Base-by-base conservation (phyloP, 441 rosid genomes). In the Cnidoscolus chayamansa region DNA sequence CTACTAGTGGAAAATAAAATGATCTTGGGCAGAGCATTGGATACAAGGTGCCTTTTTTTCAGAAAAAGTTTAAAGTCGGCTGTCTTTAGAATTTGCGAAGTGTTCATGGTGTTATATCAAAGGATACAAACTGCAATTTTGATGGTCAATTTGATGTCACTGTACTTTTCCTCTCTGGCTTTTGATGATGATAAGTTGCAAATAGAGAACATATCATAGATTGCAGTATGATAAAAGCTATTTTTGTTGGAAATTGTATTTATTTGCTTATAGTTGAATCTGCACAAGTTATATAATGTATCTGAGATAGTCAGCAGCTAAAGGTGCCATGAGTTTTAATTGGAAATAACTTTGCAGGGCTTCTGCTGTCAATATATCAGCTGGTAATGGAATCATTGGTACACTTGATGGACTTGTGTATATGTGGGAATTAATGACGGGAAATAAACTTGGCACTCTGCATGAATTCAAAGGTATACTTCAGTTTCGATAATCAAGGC, bases 391-490 rank as follows among this genome's bases (percentile, higher is more conserved):
- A 77, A 83, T 94, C 76, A 74, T 86, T n/a, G 96, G 91, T 37
- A 94, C 98, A 65, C 5, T 63, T 19, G 94, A 90, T 57, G 99
- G 98, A 63, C 73, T 79, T 35, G 87, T 90, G 65, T 89, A 85
- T 71, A 13, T 80, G 76, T 92, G 96, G 98, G 94, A 92, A 65
- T 67, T 90, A 77, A 77, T 84, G 37, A 86, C 87, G 0, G 98
- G 99, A 67, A 70, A 56, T 30, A 89, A 74, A 76, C 85, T 92
- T 20, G 90, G 90, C 19, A 80, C 72, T 51, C 84, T 86, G 76
- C 90, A 89, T 80, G 83, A 86, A 77, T 88, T 89, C 79, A 81
- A 87, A 85, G 98, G 99, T 94, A 88, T 72, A 32, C 54, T 54
- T 69, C 12, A 37, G 15, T 15, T 72, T 56, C 37, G 13, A 43